Evolutionary conservation across 2,329 filamentous ascomycete genomes (phyloP).

Genomic region (Fusarium sororula): DNA sequence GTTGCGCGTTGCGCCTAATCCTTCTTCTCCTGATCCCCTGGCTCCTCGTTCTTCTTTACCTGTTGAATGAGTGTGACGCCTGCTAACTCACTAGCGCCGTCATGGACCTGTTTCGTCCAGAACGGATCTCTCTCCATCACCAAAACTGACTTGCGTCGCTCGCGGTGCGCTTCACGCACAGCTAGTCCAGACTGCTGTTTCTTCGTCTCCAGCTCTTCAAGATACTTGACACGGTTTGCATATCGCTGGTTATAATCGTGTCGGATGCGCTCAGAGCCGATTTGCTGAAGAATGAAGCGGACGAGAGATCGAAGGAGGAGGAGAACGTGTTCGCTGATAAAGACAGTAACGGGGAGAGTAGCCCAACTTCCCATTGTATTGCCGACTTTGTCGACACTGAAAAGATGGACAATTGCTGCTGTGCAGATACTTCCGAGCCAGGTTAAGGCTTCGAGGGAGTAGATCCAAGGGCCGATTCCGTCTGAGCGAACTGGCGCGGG

Average conservation of each 20-base stretch:
- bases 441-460: conserved; percentile 72
- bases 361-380: conserved; percentile 63
- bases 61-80: conserved; percentile 49
- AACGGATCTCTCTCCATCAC: conserved; percentile 48
- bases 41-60: conserved; percentile 36
- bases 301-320: conserved; percentile 63
- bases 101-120: conserved; percentile 55
- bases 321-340: conserved; percentile 78
- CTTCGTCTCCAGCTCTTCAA: conserved; percentile 54
- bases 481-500: conserved; percentile 75
- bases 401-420: conserved; percentile 78
- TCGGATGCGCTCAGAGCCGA: conserved; percentile 53
- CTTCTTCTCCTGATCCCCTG: conserved; percentile 11
- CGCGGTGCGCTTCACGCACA: conserved; percentile 48
- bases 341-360: conserved; percentile 74
- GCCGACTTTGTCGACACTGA: conserved; percentile 64
- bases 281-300: conserved; percentile 47
- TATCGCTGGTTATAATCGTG: conserved; percentile 53
- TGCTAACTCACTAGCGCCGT: conserved; percentile 48
- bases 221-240: conserved; percentile 47
- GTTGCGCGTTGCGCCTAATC: conserved; percentile 1
- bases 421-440: conserved; percentile 79
- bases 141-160: conserved; percentile 51
- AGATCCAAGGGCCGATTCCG: conserved; percentile 78
- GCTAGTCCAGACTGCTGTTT: conserved; percentile 47